phyloP scores from a whole-genome alignment of 2,329 filamentous ascomycete genomes.

The Xylaria sp. region DNA sequence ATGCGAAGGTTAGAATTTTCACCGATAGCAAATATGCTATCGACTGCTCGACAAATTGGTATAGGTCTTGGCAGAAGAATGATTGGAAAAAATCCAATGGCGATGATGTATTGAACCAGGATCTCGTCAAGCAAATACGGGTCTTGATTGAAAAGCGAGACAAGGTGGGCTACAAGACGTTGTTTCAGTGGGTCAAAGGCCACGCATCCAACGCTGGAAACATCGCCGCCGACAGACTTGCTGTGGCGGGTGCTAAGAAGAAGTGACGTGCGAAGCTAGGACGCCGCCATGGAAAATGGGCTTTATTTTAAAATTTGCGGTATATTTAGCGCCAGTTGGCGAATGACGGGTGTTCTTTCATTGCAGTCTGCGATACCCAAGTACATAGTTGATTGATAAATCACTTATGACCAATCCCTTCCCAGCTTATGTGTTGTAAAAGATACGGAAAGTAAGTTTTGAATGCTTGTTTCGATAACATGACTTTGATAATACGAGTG shows the following conservation, averaged over 20 bases:
- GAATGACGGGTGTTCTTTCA: neutral
- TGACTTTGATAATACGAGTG: neutral
- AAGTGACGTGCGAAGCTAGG: slow-evolving; percentile 11
- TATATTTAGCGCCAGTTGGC: slow-evolving; percentile 5
- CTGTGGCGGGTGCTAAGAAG: slow-evolving; percentile 70
- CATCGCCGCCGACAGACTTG: slow-evolving; percentile 80
- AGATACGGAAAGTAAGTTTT: neutral
- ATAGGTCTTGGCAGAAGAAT: slow-evolving; percentile 77
- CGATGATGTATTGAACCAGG: slow-evolving; percentile 85
- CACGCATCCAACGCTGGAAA: slow-evolving; percentile 81
- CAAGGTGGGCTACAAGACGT: slow-evolving; percentile 68
- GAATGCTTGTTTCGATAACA: neutral
- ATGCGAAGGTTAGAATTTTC: slow-evolving; percentile 78
- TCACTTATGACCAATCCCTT: neutral
- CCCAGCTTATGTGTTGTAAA: neutral
- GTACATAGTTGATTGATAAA: slow-evolving; percentile 21
- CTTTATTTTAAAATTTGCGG: neutral
- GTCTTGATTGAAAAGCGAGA: slow-evolving; percentile 76
- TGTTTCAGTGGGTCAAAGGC: slow-evolving; percentile 91
- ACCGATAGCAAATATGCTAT: slow-evolving; percentile 94
- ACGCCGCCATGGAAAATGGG: neutral
- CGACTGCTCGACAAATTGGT: slow-evolving; percentile 89
- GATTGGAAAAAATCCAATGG: slow-evolving; percentile 78
- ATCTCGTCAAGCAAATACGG: slow-evolving; percentile 80
- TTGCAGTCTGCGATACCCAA: slow-evolving; percentile 24